Conservation (phyloP, 371 early-diverging fungal genomes). For the Rhizopus delemar region DNA sequence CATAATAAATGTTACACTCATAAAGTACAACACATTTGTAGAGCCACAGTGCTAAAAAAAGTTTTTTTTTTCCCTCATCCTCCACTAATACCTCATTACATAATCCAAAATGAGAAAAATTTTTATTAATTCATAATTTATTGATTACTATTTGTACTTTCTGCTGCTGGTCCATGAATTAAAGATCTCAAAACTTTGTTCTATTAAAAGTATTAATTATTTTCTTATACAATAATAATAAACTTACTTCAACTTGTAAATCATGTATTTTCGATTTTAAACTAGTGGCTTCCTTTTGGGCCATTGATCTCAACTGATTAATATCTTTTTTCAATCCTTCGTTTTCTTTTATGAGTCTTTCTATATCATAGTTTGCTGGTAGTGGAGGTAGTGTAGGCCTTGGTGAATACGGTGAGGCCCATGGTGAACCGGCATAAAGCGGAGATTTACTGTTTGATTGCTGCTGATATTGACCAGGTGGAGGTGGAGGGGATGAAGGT, state of each 20-base stretch:
- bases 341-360: conserved; percentile 25
- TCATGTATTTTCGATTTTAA: conserved; percentile 33
- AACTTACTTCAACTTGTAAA: conserved; percentile 35
- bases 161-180: conserved; percentile 15
- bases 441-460: conserved; percentile 5
- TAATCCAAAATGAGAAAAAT: too few relatives aligned
- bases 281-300: conserved; percentile 18
- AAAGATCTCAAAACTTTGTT: conserved; percentile 37
- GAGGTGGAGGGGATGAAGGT: conserved; percentile 26
- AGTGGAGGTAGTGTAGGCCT: conserved; percentile 15
- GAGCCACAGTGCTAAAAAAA: too few relatives aligned
- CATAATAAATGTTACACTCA: too few relatives aligned
- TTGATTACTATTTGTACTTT: neutral
- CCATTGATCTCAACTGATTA: conserved; percentile 21
- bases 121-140: neutral
- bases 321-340: conserved; percentile 28
- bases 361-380: conserved; percentile 11
- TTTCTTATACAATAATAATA: neutral
- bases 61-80: too few relatives aligned
- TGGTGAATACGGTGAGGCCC: conserved; percentile 2
- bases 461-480: conserved; percentile 13
- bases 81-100: too few relatives aligned
- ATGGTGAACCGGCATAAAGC: neutral
- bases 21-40: too few relatives aligned
- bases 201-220: conserved; percentile 12